Evolutionary conservation across 768 basidiomycete species (phyloP).

Genomic region (Aureoboletus auriporus): DNA sequence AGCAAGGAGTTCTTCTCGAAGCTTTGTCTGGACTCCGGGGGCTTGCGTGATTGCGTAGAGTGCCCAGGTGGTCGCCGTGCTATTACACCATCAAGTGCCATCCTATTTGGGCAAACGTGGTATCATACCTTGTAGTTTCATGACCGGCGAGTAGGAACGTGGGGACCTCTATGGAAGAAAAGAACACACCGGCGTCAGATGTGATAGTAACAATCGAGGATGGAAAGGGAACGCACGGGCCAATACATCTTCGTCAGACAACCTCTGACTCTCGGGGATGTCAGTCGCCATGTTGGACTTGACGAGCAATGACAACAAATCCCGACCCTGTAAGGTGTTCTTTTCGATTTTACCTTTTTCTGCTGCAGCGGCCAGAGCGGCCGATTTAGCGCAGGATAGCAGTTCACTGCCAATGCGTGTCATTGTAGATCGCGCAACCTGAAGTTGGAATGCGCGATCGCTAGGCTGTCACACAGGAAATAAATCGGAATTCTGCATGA

Average conservation of each 20-base stretch:
- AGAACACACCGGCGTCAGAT: background rate
- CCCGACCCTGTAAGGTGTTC: conserved; percentile 6
- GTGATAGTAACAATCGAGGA: background rate
- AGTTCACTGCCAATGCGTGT: conserved; percentile 46
- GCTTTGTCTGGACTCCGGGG: conserved; percentile 46
- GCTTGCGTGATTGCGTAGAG: conserved; percentile 50
- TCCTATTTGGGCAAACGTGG: background rate
- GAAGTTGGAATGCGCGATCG: conserved; percentile 9
- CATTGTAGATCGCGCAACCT: background rate
- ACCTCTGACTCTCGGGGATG: conserved; percentile 45
- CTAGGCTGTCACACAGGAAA: conserved; percentile 18
- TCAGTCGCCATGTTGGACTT: conserved; percentile 32
- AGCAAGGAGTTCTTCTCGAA: conserved; percentile 53
- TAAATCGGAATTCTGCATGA: background rate
- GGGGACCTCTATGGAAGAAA: conserved; percentile 39
- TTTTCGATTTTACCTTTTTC: conserved; percentile 29
- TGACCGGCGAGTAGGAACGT: conserved; percentile 57
- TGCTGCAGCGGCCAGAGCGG: conserved; percentile 8
- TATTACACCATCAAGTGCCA: background rate
- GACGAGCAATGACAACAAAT: no score
- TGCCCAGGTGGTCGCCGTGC: conserved; percentile 51
- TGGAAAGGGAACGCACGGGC: conserved; percentile 35
- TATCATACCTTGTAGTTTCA: conserved; percentile 46
- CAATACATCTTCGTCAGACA: conserved; percentile 60
- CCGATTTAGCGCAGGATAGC: conserved; percentile 23